A percentile compares a stretch with the other conserved stretches of the same genome.
phyloP scores from a whole-genome alignment of 805 yeast species.

The Yarrowia hollandica region DNA sequence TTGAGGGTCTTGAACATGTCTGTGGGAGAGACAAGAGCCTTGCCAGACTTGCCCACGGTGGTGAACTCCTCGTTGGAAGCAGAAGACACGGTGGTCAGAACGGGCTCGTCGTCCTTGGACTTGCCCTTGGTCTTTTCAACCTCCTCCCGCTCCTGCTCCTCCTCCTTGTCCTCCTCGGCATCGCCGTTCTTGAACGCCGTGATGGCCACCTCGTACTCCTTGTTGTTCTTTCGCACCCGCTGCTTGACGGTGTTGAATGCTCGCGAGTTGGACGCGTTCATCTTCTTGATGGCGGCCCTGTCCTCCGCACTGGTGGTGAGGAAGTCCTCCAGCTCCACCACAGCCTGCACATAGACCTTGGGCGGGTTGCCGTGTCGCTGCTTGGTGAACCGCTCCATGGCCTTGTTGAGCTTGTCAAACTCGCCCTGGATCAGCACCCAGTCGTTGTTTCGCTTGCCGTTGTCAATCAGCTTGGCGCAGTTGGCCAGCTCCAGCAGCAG shows the following conservation, averaged over 20 bases:
- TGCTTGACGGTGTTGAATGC: constrained; percentile 87
- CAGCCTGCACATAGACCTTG: constrained; percentile 61
- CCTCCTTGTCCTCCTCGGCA: constrained; percentile 71
- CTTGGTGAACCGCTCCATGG: constrained; percentile 67
- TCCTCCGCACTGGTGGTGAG: constrained; percentile 54
- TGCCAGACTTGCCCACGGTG: constrained; percentile 46
- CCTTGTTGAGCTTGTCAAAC: constrained; percentile 74
- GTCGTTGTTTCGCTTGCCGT: constrained; percentile 66
- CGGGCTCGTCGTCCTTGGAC: constrained; percentile 37
- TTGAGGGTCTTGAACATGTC: constrained; percentile 72
- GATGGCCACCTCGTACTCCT: constrained; percentile 64
- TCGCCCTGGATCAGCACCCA: constrained; percentile 74
- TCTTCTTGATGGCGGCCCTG: constrained; percentile 58
- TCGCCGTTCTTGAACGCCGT: constrained; percentile 54
- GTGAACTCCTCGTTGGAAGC: constrained; percentile 42
- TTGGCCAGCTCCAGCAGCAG: constrained; percentile 80
- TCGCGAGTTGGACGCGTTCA: constrained; percentile 79
- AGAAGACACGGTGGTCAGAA: constrained; percentile 41
- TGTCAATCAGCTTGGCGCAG: constrained; percentile 64
- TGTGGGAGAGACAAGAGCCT: constrained; percentile 41
- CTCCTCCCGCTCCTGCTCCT: constrained; percentile 50
- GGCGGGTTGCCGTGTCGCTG: constrained; percentile 71
- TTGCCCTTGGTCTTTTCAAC: constrained; percentile 36
- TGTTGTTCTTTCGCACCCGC: constrained; percentile 76
- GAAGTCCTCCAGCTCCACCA: constrained; percentile 71